Evolutionary conservation across 2,329 filamentous ascomycete species (phyloP).

Genomic region (Colletotrichum spaethianum): DNA sequence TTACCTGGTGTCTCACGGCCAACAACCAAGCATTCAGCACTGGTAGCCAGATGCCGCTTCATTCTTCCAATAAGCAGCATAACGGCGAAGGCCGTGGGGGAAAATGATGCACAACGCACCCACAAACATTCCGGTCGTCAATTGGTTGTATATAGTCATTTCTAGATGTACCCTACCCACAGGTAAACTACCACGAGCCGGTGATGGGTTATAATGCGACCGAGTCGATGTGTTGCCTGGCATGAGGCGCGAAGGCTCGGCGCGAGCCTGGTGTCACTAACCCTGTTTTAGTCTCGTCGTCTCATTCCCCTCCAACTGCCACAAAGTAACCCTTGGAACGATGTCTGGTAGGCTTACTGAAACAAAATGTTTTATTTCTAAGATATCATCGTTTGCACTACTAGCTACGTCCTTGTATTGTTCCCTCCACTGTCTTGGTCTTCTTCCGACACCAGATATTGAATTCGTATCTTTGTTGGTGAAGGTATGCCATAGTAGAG

Average conservation of each 20-base stretch:
- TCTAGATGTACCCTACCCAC: neutral
- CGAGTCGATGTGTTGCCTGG: neutral
- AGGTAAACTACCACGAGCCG: neutral
- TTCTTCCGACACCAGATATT: too few relatives aligned
- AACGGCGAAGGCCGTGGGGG: neutral
- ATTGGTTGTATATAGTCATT: too few relatives aligned
- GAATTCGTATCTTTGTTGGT: too few relatives aligned
- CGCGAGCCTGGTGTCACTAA: neutral
- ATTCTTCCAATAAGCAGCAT: neutral
- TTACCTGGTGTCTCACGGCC: too few relatives aligned
- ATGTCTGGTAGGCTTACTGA: neutral
- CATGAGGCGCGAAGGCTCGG: slow-evolving; percentile 1
- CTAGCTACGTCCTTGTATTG: neutral
- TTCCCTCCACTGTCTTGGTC: neutral
- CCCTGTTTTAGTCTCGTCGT: neutral
- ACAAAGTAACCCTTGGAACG: neutral
- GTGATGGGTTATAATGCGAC: too few relatives aligned
- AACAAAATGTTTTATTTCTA: neutral
- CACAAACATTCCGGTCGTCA: too few relatives aligned
- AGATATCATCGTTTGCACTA: neutral
- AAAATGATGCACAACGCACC: neutral
- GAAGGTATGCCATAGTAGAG: too few relatives aligned
- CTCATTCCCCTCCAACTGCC: neutral
- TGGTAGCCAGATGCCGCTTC: too few relatives aligned
- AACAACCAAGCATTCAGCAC: too few relatives aligned